Conservation (phyloP, 1,139 yeast species). For the Scheffersomyces titani region DNA sequence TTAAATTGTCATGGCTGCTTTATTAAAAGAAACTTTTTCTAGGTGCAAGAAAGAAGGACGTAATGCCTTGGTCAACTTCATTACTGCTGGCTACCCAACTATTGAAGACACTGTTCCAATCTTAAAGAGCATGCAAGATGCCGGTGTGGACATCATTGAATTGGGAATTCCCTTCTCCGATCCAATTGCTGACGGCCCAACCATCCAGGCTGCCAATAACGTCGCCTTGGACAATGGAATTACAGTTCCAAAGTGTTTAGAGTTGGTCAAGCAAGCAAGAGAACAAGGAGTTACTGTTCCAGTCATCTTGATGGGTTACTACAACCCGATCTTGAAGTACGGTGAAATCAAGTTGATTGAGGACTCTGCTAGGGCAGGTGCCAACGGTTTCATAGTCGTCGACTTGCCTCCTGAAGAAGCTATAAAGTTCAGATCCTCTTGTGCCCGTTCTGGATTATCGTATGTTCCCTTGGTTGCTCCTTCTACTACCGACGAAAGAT, state of each 20-base stretch:
- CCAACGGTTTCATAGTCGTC: slow-evolving; percentile 90
- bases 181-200: slow-evolving; percentile 98
- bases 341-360: slow-evolving; percentile 83
- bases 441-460: slow-evolving; percentile 69
- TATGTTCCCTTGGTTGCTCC: slow-evolving; percentile 96
- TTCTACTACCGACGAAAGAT: slow-evolving; percentile 88
- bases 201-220: slow-evolving; percentile 85
- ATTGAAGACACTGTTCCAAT: slow-evolving; percentile 86
- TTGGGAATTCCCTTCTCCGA: slow-evolving; percentile 97
- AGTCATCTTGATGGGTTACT: slow-evolving; percentile 92
- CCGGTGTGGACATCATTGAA: slow-evolving; percentile 94
- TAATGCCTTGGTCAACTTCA: slow-evolving; percentile 85
- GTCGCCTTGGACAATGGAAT: slow-evolving; percentile 80
- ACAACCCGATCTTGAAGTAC: slow-evolving; percentile 86
- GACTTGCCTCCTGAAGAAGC: slow-evolving; percentile 99
- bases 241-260: slow-evolving; percentile 67
- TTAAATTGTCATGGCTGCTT: slow-evolving; percentile 54
- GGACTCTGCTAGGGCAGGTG: slow-evolving; percentile 85
- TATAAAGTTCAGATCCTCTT: slow-evolving; percentile 72
- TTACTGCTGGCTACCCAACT: slow-evolving; percentile 94
- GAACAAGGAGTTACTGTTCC: slow-evolving; percentile 84
- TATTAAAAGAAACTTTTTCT: slow-evolving; percentile 68
- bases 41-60: slow-evolving; percentile 75
- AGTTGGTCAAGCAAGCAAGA: slow-evolving; percentile 75
- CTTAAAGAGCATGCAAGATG: slow-evolving; percentile 84